These are phyloP conservation scores for Suillus hirtellus DNA, from an alignment of 768 basidiomycete species.

Conservation along the genomic window DNA sequence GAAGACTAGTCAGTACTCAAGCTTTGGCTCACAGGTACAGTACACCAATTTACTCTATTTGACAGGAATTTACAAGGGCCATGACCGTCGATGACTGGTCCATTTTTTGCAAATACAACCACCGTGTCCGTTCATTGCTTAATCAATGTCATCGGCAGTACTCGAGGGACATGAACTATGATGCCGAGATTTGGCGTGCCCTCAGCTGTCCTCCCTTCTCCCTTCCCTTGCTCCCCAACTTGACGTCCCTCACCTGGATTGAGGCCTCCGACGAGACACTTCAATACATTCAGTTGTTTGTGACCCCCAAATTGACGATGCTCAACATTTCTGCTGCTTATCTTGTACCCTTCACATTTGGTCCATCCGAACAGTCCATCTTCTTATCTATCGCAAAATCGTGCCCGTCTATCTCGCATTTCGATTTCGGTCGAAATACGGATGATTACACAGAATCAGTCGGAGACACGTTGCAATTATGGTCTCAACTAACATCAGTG, in stretches of 20 bases:
- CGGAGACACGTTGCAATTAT: neutral
- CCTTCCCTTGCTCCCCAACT: slow-evolving; percentile 1
- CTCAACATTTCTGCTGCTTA: neutral
- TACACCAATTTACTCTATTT: neutral
- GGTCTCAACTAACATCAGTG: neutral
- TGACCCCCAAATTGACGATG: neutral
- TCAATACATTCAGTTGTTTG: neutral
- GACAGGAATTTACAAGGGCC: neutral
- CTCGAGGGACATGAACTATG: neutral
- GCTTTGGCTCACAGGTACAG: neutral
- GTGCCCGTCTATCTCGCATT: neutral
- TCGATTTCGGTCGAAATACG: neutral
- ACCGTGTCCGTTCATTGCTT: slow-evolving; percentile 12
- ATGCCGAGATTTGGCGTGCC: neutral
- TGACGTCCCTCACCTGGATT: neutral
- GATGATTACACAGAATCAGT: neutral
- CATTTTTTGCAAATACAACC: neutral
- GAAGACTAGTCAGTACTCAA: neutral
- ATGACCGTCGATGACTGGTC: neutral
- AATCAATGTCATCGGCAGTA: neutral
- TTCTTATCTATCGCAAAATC: neutral
- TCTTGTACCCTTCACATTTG: neutral
- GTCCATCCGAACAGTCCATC: neutral
- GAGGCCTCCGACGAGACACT: no score
- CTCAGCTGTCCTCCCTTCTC: neutral